A percentile compares a stretch with the other conserved stretches of the same genome.
These are phyloP conservation scores for Ostreobium quekettii DNA, from an alignment of 139 green algal genomes.

Conservation along the genomic window DNA sequence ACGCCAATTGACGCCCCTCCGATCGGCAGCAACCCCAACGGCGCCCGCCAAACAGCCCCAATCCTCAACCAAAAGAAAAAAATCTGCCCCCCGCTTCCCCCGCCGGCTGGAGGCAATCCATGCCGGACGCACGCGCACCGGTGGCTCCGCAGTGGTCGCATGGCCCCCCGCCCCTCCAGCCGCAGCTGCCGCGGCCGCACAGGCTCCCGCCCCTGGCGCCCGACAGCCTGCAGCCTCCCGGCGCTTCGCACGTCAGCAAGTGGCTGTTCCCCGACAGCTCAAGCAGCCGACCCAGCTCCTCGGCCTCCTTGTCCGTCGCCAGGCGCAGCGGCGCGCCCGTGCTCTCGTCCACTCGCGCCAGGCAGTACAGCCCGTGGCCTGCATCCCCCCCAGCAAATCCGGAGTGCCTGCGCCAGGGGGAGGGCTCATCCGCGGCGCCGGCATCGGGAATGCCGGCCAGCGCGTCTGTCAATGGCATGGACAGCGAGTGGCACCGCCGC, in stretches of 20 bases:
- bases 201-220: background rate
- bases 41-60: background rate
- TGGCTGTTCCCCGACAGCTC: background rate
- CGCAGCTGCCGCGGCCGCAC: slow-evolving; percentile 14
- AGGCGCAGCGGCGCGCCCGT: background rate
- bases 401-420: too few relatives aligned
- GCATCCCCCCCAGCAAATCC: too few relatives aligned
- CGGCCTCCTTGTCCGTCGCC: slow-evolving; percentile 2
- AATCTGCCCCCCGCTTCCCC: background rate
- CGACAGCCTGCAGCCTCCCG: background rate
- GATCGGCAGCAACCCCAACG: background rate
- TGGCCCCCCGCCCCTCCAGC: slow-evolving; percentile 37
- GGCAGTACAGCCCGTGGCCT: background rate
- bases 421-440: too few relatives aligned
- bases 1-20: background rate
- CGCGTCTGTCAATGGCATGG: too few relatives aligned
- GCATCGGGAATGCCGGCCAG: too few relatives aligned
- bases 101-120: background rate
- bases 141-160: slow-evolving; percentile 45
- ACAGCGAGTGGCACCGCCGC: too few relatives aligned
- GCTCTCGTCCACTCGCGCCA: background rate
- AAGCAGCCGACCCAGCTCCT: background rate
- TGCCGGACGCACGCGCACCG: slow-evolving; percentile 16
- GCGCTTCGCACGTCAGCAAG: background rate
- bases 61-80: too few relatives aligned